Evolutionary conservation across 441 rosid genomes (phyloP), one percentile per base, ranked within the genome.

Genomic region (Gossypium davidsonii): DNA sequence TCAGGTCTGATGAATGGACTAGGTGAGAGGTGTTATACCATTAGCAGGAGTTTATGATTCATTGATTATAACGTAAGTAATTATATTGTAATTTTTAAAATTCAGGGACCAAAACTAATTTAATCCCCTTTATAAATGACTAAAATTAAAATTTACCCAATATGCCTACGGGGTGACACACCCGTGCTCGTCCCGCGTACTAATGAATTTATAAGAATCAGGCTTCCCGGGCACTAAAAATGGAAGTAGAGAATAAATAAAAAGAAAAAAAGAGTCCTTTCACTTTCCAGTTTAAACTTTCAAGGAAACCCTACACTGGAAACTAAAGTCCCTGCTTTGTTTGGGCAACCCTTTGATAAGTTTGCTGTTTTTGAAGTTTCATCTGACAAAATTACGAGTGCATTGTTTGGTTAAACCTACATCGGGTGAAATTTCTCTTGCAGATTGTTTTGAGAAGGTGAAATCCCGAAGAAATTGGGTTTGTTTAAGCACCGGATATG

Each of bases 361-460:
- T 49, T 26, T 15, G n/a, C 14, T 8, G 1, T 20, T 65, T 14
- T 44, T 21, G 23, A 11, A 37, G 15, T 37, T 34, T 37, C 9
- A 2, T 61, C 46, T 66, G 70, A 46, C 56, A 21, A 44, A 21
- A 21, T 42, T 44, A 14, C 20, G 31, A 12, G 9, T n/a, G 10
- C 15, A n/a, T 26, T 49, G 11, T 52, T 68, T 52, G 46, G 17
- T 28, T 31, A 10, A 18, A 39, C 49, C 44, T 64, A 39, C 10
- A 11, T 8, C 12, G 46, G 60, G 37, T 68, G 15, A 17, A 68
- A 26, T 15, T 51, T 52, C 9, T 51, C 4, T 7, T 51, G 59
- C 60, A 51, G 72, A 31, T 68, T 68, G 71, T 48, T 26, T 67
- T 48, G 37, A 28, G 26, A 49, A 49, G 48, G 60, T 7, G 25